A percentile compares a stretch with the other conserved stretches of the same genome.
These are phyloP conservation scores for Colletotrichum eleusines DNA, from an alignment of 2,329 filamentous ascomycete genomes.

Conservation along the genomic window DNA sequence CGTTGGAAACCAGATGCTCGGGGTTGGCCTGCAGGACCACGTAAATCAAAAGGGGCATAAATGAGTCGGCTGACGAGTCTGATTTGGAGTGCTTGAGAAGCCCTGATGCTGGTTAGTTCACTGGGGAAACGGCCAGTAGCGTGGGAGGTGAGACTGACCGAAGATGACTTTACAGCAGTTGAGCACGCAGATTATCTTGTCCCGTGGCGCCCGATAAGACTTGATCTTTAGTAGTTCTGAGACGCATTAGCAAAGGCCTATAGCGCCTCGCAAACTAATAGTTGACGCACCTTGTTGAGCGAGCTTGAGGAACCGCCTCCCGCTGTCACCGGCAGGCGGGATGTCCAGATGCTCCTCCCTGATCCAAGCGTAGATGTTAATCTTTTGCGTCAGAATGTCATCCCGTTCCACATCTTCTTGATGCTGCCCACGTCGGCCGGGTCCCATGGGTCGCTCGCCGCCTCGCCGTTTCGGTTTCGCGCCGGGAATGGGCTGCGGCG, in stretches of 20 bases:
- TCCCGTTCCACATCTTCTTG: slow-evolving; percentile 98
- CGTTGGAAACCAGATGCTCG: slow-evolving; percentile 94
- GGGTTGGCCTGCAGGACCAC: slow-evolving; percentile 95
- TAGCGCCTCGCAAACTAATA: neutral
- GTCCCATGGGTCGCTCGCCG: slow-evolving; percentile 76
- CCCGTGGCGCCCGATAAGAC: slow-evolving; percentile 93
- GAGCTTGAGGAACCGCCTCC: slow-evolving; percentile 86
- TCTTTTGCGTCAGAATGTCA: slow-evolving; percentile 95
- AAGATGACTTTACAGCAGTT: slow-evolving; percentile 99
- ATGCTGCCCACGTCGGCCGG: slow-evolving; percentile 92
- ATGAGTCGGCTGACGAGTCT: slow-evolving; percentile 95
- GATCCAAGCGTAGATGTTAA: slow-evolving; percentile 97
- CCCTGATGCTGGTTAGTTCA: slow-evolving; percentile 60
- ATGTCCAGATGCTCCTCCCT: slow-evolving; percentile 95
- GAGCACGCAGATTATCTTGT: slow-evolving; percentile 98
- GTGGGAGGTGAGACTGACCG: slow-evolving; percentile 64
- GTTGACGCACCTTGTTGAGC: slow-evolving; percentile 80
- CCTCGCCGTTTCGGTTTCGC: slow-evolving; percentile 77
- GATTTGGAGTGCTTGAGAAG: slow-evolving; percentile 91
- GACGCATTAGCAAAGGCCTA: slow-evolving; percentile 47
- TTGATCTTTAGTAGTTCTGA: slow-evolving; percentile 94
- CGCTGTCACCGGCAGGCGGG: slow-evolving; percentile 83
- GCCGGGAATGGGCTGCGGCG: slow-evolving; percentile 79
- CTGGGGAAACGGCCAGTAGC: neutral
- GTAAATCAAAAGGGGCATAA: slow-evolving; percentile 94